Base-by-base conservation (phyloP, 305 asterid species). In the Plantago lanceolata region DNA sequence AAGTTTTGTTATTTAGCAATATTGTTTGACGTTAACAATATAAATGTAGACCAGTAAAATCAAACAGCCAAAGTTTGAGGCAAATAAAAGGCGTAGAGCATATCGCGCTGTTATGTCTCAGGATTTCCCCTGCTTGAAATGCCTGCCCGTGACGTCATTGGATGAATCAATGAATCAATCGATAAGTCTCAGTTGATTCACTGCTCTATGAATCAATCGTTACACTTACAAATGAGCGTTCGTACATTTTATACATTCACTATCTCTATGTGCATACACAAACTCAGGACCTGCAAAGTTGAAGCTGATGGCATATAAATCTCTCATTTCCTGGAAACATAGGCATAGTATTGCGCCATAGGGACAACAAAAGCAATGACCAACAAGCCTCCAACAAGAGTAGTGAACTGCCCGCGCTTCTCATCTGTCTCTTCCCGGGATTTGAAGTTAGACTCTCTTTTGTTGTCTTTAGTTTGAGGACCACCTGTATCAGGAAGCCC, bases 301-400 rank as follows among this genome's bases (percentile, higher is more conserved):
- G 8, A 56, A 57, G 51, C 58, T 45, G 15, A 47, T 92, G 45
- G 11, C 45, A 40, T n/a, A n/a, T n/a, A n/a, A n/a, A n/a, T n/a
- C n/a, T 40, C 15, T 40, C 84, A 93, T 80, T 89, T 93, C 85
- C 73, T 93, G 69, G 99, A 93, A 67, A 90, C 85, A 68, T 93
- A 93, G 5, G 99, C 99, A 62, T 78, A 90, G 78, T 93, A 93
- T 76, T 93, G 99, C 24, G 96, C 99, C 99, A 89, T 93, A 8
- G 99, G 99, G 76, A 93, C 99, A 73, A 93, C 97, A 57, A 93
- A 93, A 75, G 99, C 99, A 74, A 93, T 90, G 50, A 93, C 99
- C 72, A 93, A 76, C 85, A 93, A 78, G 72, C 97, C 99, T 80
- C 97, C 97, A 63, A 93, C 97, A 0, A 86, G 97, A 75, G 90